phyloP scores from a whole-genome alignment of 352 stramenopile genomes.

The Phytophthora hybrid region DNA sequence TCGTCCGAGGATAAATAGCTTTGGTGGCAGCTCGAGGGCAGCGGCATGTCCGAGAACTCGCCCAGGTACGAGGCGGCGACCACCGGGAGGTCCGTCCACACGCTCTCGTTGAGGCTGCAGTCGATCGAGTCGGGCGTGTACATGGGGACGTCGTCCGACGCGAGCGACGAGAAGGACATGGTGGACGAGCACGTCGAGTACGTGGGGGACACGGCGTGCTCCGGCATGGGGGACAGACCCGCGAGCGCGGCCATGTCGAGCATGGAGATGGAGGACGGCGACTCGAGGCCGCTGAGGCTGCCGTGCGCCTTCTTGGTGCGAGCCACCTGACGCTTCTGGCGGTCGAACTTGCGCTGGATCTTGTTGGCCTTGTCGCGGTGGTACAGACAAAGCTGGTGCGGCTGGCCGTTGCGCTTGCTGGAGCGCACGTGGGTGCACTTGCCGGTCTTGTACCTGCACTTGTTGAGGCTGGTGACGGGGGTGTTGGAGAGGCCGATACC shows the following conservation, averaged over 20 bases:
- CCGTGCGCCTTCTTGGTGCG: slow-evolving; percentile 56
- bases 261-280: slow-evolving; percentile 41
- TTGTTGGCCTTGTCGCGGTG: slow-evolving; percentile 92
- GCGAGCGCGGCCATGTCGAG: slow-evolving; percentile 46
- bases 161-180: slow-evolving; percentile 38
- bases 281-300: slow-evolving; percentile 20
- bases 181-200: slow-evolving; percentile 43
- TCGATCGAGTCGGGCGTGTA: slow-evolving; percentile 79
- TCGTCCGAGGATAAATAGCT: slow-evolving; percentile 81
- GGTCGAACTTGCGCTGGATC: slow-evolving; percentile 91
- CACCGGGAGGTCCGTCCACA: slow-evolving; percentile 67
- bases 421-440: slow-evolving; percentile 87
- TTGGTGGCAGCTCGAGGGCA: slow-evolving; percentile 40
- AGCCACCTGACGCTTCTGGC: slow-evolving; percentile 84
- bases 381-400: slow-evolving; percentile 88
- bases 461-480: slow-evolving; percentile 27
- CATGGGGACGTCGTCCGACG: slow-evolving; percentile 54
- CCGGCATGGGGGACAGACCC: slow-evolving; percentile 24
- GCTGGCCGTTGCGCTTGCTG: slow-evolving; percentile 87
- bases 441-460: slow-evolving; percentile 90
- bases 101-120: slow-evolving; percentile 52
- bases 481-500: slow-evolving; percentile 25
- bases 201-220: slow-evolving; percentile 31
- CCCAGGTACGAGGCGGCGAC: slow-evolving; percentile 30
- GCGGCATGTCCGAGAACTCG: slow-evolving; percentile 33